Evolutionary conservation across 306 rosid species (phyloP).

Genomic region (Cicer pinnatifidum): DNA sequence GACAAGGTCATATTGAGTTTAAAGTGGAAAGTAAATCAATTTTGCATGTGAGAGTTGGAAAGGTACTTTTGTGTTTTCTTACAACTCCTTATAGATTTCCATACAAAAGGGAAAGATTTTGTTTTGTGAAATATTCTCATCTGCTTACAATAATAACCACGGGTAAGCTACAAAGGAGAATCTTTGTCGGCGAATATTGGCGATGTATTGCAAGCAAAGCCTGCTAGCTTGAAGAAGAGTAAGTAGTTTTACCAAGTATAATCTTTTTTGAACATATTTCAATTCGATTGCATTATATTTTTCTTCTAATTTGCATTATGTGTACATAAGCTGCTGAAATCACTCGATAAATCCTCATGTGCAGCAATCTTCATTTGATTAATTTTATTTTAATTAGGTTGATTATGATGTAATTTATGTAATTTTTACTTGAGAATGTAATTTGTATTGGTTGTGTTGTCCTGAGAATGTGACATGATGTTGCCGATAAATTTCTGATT

Average conservation of each 20-base stretch:
- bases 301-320: too few relatives aligned
- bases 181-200: constrained; percentile 53
- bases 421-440: too few relatives aligned
- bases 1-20: constrained; percentile 81
- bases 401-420: too few relatives aligned
- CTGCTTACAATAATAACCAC: constrained; percentile 41
- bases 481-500: too few relatives aligned
- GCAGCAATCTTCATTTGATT: too few relatives aligned
- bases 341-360: too few relatives aligned
- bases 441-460: too few relatives aligned
- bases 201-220: constrained; percentile 79
- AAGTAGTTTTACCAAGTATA: constrained; percentile 40
- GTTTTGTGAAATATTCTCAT: constrained; percentile 14
- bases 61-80: constrained; percentile 58
- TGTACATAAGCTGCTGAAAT: too few relatives aligned
- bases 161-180: constrained; percentile 81
- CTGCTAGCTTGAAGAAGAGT: constrained; percentile 91
- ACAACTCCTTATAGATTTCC: constrained; percentile 21
- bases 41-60: constrained; percentile 86
- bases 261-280: too few relatives aligned
- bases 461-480: too few relatives aligned
- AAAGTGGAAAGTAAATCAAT: constrained; percentile 92
- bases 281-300: too few relatives aligned
- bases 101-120: constrained; percentile 21
- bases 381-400: too few relatives aligned